Evolutionary conservation across 352 stramenopile genomes (phyloP).

Genomic region (Saprolegnia parasitica): DNA sequence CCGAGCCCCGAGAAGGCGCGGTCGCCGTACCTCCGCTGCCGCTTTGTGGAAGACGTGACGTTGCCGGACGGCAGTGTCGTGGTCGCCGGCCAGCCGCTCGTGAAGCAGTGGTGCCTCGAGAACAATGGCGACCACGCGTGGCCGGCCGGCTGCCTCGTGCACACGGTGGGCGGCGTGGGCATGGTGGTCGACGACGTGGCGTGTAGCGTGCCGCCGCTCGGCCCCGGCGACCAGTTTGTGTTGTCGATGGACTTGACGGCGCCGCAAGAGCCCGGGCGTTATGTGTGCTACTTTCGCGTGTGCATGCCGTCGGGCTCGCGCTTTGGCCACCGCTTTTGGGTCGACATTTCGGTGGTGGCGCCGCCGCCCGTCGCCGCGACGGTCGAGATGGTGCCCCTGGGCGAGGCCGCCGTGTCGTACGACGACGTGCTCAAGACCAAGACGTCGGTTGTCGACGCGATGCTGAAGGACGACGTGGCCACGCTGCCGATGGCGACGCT

Average conservation of each 20-base stretch:
- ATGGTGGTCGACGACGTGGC: slow-evolving; percentile 61
- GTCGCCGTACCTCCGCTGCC: slow-evolving; percentile 25
- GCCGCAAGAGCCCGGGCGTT: slow-evolving; percentile 55
- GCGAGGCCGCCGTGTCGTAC: slow-evolving; percentile 4
- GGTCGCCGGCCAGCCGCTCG: slow-evolving; percentile 55
- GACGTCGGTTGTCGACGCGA: slow-evolving; percentile 28
- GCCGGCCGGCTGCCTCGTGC: slow-evolving; percentile 59
- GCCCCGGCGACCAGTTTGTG: slow-evolving; percentile 67
- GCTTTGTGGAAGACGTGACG: slow-evolving; percentile 83
- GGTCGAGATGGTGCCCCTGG: not conserved
- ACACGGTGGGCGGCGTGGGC: slow-evolving; percentile 65
- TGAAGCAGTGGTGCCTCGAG: slow-evolving; percentile 84
- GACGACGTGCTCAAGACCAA: slow-evolving; percentile 16
- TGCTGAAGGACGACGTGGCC: slow-evolving; percentile 37
- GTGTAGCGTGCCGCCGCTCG: slow-evolving; percentile 2
- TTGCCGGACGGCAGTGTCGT: slow-evolving; percentile 79
- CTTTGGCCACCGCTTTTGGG: slow-evolving; percentile 86
- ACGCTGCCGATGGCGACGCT: slow-evolving; percentile 36
- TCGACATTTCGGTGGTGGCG: slow-evolving; percentile 74
- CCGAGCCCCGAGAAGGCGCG: slow-evolving; percentile 11
- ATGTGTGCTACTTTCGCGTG: slow-evolving; percentile 88
- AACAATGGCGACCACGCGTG: slow-evolving; percentile 69
- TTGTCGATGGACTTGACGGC: slow-evolving; percentile 70
- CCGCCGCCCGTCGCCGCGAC: slow-evolving; percentile 27
- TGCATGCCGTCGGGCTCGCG: slow-evolving; percentile 68